phyloP scores from a whole-genome alignment of 2,329 filamentous ascomycete genomes.

The Botrytis fragariae region DNA sequence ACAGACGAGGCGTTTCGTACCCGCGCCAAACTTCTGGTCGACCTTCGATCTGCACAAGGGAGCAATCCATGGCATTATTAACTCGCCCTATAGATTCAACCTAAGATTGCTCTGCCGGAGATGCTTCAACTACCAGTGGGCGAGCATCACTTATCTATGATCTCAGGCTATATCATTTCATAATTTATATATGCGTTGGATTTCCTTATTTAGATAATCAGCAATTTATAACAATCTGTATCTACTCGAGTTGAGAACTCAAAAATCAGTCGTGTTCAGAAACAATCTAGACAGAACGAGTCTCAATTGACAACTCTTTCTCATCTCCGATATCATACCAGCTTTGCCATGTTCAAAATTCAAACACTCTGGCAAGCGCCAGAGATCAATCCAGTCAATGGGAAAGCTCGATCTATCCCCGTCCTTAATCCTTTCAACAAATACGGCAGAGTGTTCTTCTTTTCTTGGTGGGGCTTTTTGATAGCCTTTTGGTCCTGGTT shows the following conservation, averaged over 20 bases:
- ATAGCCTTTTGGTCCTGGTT: constrained; percentile 91
- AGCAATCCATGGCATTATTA: neutral
- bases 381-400: constrained; percentile 69
- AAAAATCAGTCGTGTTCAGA: neutral
- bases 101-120: constrained; percentile 3
- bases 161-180: neutral
- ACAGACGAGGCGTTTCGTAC: neutral
- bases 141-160: neutral
- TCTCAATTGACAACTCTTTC: neutral
- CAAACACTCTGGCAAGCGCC: constrained; percentile 34
- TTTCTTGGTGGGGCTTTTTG: constrained; percentile 84
- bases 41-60: neutral
- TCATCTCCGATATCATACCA: neutral
- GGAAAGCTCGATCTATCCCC: constrained; percentile 78
- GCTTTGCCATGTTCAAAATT: constrained; percentile 25
- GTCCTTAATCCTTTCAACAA: constrained; percentile 73
- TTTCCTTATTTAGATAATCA: neutral
- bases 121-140: constrained; percentile 11
- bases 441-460: constrained; percentile 87
- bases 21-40: neutral
- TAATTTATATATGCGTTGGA: constrained; percentile 9
- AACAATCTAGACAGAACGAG: neutral
- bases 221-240: neutral
- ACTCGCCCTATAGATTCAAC: neutral
- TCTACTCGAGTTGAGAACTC: neutral